Percentiles rank a stretch among this genome's conserved stretches.
Conservation (phyloP, 1,284 basidiomycete genomes). For the Tilletia setariae region DNA sequence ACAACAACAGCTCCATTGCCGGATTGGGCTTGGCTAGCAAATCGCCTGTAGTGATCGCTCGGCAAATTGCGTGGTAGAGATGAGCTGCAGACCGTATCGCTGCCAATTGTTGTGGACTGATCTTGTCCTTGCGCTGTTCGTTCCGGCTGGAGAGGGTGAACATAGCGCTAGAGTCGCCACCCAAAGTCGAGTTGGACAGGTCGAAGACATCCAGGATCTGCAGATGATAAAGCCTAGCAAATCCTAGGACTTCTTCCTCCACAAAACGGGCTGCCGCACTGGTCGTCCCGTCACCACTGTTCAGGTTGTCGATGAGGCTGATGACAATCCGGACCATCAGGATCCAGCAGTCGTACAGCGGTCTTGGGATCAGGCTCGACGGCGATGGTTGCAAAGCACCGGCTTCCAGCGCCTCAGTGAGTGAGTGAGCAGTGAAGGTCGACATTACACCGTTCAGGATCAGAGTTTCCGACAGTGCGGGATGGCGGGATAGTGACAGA, state of each 20-base stretch:
- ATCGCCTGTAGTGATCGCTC: constrained; percentile 19
- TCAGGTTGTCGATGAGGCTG: constrained; percentile 65
- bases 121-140: background rate
- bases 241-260: constrained; percentile 76
- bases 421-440: constrained; percentile 76
- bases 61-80: constrained; percentile 33
- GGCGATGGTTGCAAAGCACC: constrained; percentile 70
- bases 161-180: constrained; percentile 60
- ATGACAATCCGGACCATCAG: constrained; percentile 77
- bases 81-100: constrained; percentile 54
- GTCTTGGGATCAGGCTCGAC: constrained; percentile 69
- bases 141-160: background rate
- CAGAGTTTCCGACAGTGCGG: constrained; percentile 74
- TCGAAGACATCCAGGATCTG: constrained; percentile 73
- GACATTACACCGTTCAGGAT: constrained; percentile 77
- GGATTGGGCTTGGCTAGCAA: constrained; percentile 14
- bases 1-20: constrained; percentile 54
- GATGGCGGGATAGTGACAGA: constrained; percentile 74
- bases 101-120: constrained; percentile 24
- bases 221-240: constrained; percentile 76
- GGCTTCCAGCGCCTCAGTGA: constrained; percentile 70
- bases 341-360: constrained; percentile 76
- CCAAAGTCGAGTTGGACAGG: constrained; percentile 64
- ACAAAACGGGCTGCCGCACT: constrained; percentile 67
- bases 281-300: constrained; percentile 2